Evolutionary conservation across 129 eudicot species (phyloP), one percentile per base, ranked within the genome.

Genomic region (Flaveria linearis): DNA sequence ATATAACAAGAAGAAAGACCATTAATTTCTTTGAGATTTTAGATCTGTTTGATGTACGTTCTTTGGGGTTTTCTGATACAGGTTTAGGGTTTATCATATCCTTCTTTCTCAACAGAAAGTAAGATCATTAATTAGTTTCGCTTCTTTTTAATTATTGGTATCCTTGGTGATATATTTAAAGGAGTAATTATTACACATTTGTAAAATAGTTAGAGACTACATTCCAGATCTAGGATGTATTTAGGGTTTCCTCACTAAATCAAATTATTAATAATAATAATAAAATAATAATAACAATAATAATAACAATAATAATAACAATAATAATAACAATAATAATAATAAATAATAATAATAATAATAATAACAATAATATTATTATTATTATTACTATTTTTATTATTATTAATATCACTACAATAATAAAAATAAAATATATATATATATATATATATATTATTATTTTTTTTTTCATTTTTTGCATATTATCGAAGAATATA

Each of bases 1-100:
- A 26, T 41, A 62, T n/a, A 15, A 36, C 60, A 49, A 16, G 43
- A 74, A 23, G 10, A 42, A 8, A 42, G 26, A 5, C 14, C 33
- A 55, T 45, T 22, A 18, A 16, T 17, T 41, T 39, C 41, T 13
- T 20, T 20, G 8, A 73, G 25, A 74, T 45, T 43, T 74, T 69
- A 75, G 78, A 75, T 75, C 78, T 62, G 71, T 62, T 47, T 30
- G 7, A 16, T 74, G 46, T 16, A 33, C 45, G 30, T 42, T 57
- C 1, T 58, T 20, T 10, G 36, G 72, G 62, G 22, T 30, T 75
- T 49, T 65, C 50, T 50, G 63, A 11, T n/a, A 45, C 17, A 33
- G 4, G 10, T 50, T 16, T 66, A 17, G 73, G 80, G 72, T 65
- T 76, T 70, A 66, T 75, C 36, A 30, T 30, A 30, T 45, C 53